A percentile compares a stretch with the other conserved stretches of the same genome.
phyloP scores from a whole-genome alignment of 2,329 filamentous ascomycete genomes.

The Penicillium sclerotigenum region DNA sequence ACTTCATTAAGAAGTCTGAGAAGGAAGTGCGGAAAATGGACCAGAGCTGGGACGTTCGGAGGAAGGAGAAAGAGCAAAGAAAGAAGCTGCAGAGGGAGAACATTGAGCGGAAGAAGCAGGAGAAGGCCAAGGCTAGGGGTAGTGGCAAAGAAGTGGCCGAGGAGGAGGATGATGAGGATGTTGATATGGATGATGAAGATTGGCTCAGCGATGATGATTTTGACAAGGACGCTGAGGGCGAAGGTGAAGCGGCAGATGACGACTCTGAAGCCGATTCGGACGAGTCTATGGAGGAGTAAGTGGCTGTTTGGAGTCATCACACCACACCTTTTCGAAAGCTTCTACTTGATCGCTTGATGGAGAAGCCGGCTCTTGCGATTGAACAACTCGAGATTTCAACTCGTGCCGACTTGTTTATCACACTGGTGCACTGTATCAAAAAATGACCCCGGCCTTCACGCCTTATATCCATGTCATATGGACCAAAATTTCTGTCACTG shows the following conservation, averaged over 20 bases:
- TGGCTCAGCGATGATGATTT: constrained; percentile 54
- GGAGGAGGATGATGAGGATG: constrained; percentile 52
- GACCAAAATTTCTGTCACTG: constrained; percentile 14
- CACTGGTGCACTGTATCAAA: constrained; percentile 1
- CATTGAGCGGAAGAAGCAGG: constrained; percentile 77
- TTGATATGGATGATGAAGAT: constrained; percentile 48
- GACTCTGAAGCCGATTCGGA: constrained; percentile 44
- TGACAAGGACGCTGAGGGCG: constrained; percentile 46
- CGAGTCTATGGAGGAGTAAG: constrained; percentile 44
- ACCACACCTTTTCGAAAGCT: not conserved
- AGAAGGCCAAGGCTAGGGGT: constrained; percentile 50
- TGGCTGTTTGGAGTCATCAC: not conserved
- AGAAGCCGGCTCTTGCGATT: not conserved
- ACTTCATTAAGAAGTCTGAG: constrained; percentile 81
- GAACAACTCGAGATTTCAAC: not conserved
- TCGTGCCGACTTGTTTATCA: not conserved
- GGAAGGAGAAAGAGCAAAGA: constrained; percentile 81
- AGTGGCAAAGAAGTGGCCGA: constrained; percentile 47
- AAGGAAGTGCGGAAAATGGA: constrained; percentile 76
- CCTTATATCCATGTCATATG: constrained; percentile 6
- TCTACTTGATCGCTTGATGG: not conserved
- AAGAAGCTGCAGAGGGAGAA: constrained; percentile 84
- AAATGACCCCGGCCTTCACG: not conserved
- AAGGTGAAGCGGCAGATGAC: constrained; percentile 28
- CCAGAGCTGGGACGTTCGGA: constrained; percentile 76